Conservation (phyloP, 345 rosid species). For the Abelmoschus esculentus region DNA sequence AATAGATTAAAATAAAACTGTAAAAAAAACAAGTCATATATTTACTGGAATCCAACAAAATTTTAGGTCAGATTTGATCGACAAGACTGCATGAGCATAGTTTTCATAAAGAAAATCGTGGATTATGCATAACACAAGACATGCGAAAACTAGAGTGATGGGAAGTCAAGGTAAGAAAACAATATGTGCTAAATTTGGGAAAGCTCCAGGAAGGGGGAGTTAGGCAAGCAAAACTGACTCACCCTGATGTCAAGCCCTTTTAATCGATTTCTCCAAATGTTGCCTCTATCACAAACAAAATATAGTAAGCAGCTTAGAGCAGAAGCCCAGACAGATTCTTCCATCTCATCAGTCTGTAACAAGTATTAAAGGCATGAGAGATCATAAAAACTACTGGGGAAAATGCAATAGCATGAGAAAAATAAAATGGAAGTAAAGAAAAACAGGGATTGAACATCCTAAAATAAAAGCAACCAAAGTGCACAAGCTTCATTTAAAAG, state of each 20-base stretch:
- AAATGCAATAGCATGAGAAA: not conserved
- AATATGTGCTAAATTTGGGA: not conserved
- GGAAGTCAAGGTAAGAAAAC: not conserved
- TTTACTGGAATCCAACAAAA: not conserved
- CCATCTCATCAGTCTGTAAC: conserved; percentile 70
- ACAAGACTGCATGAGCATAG: too few species aligned
- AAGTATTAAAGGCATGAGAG: conserved; percentile 18
- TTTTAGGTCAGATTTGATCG: too few species aligned
- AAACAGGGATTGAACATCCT: not conserved
- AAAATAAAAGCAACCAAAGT: not conserved
- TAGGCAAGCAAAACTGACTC: conserved; percentile 19
- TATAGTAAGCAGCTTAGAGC: conserved; percentile 92
- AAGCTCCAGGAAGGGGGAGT: not conserved
- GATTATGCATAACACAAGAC: too few species aligned
- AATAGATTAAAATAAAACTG: not conserved
- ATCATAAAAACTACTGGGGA: not conserved
- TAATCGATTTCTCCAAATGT: conserved; percentile 64
- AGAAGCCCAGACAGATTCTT: conserved; percentile 96
- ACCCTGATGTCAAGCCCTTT: conserved; percentile 99
- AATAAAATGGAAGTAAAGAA: not conserved
- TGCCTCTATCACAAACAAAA: conserved; percentile 88
- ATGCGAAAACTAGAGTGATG: not conserved
- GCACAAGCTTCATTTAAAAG: not conserved
- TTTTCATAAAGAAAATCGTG: too few species aligned
- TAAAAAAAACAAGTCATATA: not conserved